Evolutionary conservation across 1,139 yeast genomes (phyloP).

Genomic region (Candida sp.): DNA sequence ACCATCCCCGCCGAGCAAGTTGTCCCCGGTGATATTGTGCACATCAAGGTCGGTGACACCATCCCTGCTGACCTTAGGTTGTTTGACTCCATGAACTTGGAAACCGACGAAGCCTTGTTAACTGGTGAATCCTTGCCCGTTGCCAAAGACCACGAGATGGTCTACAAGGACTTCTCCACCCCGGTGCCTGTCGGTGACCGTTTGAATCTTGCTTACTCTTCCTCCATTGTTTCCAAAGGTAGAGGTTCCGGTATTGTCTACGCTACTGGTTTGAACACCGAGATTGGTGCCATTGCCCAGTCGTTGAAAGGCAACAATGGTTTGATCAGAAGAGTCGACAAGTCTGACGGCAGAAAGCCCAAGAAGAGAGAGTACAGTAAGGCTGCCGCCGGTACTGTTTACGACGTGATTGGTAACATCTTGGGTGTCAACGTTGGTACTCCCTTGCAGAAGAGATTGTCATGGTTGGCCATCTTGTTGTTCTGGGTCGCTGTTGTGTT

Average conservation of each 20-base stretch:
- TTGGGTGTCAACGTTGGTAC: constrained; percentile 82
- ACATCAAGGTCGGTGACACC: constrained; percentile 75
- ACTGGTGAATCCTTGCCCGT: constrained; percentile 86
- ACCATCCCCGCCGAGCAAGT: constrained; percentile 68
- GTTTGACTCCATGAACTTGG: constrained; percentile 65
- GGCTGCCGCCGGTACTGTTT: constrained; percentile 46
- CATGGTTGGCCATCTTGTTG: constrained; percentile 71
- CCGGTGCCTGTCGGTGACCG: constrained; percentile 77
- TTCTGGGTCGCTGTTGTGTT: constrained; percentile 76
- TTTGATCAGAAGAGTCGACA: constrained; percentile 24
- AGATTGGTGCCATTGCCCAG: constrained; percentile 78
- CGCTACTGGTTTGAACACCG: constrained; percentile 72
- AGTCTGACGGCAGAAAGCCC: constrained; percentile 22
- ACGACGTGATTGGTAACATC: constrained; percentile 59
- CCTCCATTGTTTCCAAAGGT: constrained; percentile 78
- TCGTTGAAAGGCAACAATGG: constrained; percentile 47
- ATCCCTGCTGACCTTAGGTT: constrained; percentile 79
- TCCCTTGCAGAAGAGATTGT: constrained; percentile 68
- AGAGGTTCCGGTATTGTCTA: constrained; percentile 73
- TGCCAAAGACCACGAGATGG: constrained; percentile 49
- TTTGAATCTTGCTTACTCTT: constrained; percentile 72
- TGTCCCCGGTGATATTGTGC: constrained; percentile 79
- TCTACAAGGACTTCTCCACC: constrained; percentile 34
- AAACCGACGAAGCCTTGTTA: constrained; percentile 79
- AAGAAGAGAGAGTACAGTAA: constrained; percentile 42